Conservation (phyloP, 306 rosid species). For the Oemleria cerasiformis region DNA sequence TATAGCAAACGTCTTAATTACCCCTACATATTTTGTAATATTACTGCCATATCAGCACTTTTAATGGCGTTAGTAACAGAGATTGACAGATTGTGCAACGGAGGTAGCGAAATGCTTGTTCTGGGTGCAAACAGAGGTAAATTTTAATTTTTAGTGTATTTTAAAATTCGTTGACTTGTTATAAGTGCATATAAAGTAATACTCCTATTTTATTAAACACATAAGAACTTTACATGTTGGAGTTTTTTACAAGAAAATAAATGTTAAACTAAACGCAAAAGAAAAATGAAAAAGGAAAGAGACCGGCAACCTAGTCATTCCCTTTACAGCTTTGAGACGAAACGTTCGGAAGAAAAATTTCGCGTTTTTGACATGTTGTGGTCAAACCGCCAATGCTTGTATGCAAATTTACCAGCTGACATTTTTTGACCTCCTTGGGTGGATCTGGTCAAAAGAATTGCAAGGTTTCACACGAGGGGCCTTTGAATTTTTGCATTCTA, state of each 20-base stretch:
- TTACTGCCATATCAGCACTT: too few relatives aligned
- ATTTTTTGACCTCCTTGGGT: slow-evolving; percentile 27
- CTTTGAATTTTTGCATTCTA: slow-evolving; percentile 19
- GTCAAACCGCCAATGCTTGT: slow-evolving; percentile 28
- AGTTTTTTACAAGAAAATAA: background rate
- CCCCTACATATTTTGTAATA: too few relatives aligned
- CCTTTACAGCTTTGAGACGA: slow-evolving; percentile 21
- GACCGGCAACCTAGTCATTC: background rate
- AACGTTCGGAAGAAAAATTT: slow-evolving; percentile 11
- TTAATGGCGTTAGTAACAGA: too few relatives aligned
- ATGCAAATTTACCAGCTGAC: slow-evolving; percentile 6
- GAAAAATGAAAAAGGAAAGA: background rate
- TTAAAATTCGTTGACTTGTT: too few relatives aligned
- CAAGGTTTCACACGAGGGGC: slow-evolving; percentile 23
- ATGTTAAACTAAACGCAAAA: background rate
- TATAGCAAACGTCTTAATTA: too few relatives aligned
- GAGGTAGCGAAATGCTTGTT: too few relatives aligned
- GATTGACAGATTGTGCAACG: too few relatives aligned
- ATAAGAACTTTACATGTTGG: too few relatives aligned
- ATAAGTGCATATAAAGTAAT: too few relatives aligned
- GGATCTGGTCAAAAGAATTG: slow-evolving; percentile 49
- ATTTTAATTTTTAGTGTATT: too few relatives aligned
- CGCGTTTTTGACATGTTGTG: slow-evolving; percentile 16
- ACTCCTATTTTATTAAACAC: background rate
- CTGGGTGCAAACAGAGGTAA: too few relatives aligned